phyloP scores from a whole-genome alignment of 73 alveolate species.

The Urostyla sp. region DNA sequence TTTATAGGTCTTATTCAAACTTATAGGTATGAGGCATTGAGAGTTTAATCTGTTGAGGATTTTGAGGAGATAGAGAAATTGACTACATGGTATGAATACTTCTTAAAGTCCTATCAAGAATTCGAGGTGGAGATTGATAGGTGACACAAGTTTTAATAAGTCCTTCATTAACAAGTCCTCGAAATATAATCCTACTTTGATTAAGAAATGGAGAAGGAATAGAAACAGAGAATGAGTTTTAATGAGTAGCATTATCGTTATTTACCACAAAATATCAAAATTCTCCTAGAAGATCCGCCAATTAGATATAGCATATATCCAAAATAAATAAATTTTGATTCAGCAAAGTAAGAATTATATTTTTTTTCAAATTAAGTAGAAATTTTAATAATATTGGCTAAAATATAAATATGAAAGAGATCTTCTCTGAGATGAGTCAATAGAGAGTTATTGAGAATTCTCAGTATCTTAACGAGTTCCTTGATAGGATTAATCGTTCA shows the following conservation, averaged over 20 bases:
- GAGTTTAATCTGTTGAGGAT: slow-evolving; percentile 27
- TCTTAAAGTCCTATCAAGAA: slow-evolving; percentile 12
- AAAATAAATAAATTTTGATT: slow-evolving; percentile 3
- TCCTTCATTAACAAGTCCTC: not conserved
- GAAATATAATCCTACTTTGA: not conserved
- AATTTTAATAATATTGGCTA: too few species aligned
- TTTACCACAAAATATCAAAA: slow-evolving; percentile 52
- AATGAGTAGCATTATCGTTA: slow-evolving; percentile 48
- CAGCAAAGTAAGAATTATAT: too few species aligned
- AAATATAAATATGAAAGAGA: too few species aligned
- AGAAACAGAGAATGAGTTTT: slow-evolving; percentile 8
- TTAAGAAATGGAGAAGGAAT: slow-evolving; percentile 10
- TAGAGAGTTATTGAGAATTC: too few species aligned
- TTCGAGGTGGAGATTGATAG: slow-evolving; percentile 16
- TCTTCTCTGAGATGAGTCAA: too few species aligned
- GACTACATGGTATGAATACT: slow-evolving; percentile 43
- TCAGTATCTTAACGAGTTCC: too few species aligned
- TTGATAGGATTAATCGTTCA: too few species aligned
- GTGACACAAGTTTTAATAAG: not conserved
- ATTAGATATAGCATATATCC: slow-evolving; percentile 52
- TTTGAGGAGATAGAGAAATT: slow-evolving; percentile 42
- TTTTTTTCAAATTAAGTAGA: too few species aligned
- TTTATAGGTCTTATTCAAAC: not conserved
- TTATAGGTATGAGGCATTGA: not conserved
- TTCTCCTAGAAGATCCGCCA: slow-evolving; percentile 56